These are phyloP conservation scores for Rhodotorula sp. DNA, from an alignment of 1,284 basidiomycete genomes.

Conservation along the genomic window DNA sequence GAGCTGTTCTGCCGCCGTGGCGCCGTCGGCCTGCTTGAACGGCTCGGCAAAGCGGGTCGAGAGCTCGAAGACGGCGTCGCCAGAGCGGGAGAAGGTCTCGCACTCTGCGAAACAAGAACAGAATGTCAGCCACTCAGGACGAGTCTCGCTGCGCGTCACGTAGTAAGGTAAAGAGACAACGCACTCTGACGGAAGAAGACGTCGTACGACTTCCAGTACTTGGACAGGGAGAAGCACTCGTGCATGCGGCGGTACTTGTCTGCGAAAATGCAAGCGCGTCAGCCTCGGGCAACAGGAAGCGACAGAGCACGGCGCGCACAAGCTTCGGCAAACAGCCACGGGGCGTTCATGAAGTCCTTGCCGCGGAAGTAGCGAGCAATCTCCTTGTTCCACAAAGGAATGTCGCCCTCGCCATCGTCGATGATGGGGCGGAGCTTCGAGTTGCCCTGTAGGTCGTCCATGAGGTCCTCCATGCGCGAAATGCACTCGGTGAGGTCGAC, in stretches of 20 bases:
- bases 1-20: conserved; percentile 59
- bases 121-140: conserved; percentile 29
- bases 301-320: conserved; percentile 66
- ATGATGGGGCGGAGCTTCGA: conserved; percentile 69
- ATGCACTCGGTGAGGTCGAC: conserved; percentile 85
- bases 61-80: conserved; percentile 91
- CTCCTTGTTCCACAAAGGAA: conserved; percentile 92
- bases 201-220: conserved; percentile 84
- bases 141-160: not conserved
- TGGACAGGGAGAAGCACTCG: conserved; percentile 92
- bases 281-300: too few species aligned
- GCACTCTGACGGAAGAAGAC: conserved; percentile 83
- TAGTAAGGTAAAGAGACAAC: conserved; percentile 4
- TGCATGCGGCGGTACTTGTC: conserved; percentile 57
- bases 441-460: conserved; percentile 54
- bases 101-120: conserved; percentile 57
- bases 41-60: conserved; percentile 89
- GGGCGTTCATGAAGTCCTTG: conserved; percentile 93
- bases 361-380: conserved; percentile 76
- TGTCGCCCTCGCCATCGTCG: conserved; percentile 91
- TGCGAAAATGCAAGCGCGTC: not conserved
- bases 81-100: conserved; percentile 92
- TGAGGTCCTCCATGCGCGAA: conserved; percentile 56
- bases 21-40: conserved; percentile 63
- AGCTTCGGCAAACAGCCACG: conserved; percentile 90